Percentiles rank a stretch among this genome's conserved stretches.
These are phyloP conservation scores for Candida incommunis DNA, from an alignment of 805 yeast species.

Conservation along the genomic window DNA sequence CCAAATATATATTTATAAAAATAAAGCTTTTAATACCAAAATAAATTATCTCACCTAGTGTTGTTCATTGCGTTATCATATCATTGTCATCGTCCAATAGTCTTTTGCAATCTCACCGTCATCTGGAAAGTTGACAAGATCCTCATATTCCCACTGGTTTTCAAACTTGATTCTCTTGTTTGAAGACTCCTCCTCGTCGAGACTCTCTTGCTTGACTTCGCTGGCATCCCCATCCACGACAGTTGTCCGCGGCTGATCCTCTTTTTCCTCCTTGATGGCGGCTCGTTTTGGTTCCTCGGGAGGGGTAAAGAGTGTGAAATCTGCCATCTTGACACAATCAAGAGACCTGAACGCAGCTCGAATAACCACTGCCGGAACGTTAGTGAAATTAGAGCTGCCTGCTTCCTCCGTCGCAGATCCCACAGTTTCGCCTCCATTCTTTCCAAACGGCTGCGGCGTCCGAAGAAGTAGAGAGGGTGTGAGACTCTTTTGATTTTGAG, in stretches of 20 bases:
- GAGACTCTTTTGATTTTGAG: constrained; percentile 5
- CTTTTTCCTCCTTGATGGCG: constrained; percentile 2
- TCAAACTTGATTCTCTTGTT: neutral
- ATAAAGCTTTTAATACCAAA: neutral
- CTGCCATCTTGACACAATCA: constrained; percentile 15
- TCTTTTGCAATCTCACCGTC: constrained; percentile 4
- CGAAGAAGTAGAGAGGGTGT: constrained; percentile 1
- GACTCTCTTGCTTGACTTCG: neutral
- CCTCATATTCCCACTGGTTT: constrained; percentile 9
- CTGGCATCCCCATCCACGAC: neutral
- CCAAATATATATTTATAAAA: neutral
- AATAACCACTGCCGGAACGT: constrained; percentile 19
- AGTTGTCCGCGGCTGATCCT: no score
- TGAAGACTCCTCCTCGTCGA: neutral
- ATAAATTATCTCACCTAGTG: constrained; percentile 1
- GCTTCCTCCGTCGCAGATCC: neutral
- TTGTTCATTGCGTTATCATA: constrained; percentile 2
- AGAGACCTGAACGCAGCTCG: constrained; percentile 21
- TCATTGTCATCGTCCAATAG: constrained; percentile 6
- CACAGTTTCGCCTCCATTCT: neutral
- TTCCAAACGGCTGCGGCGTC: constrained; percentile 9
- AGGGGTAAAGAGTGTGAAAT: constrained; percentile 17
- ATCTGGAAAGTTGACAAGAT: constrained; percentile 5
- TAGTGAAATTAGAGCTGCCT: constrained; percentile 1
- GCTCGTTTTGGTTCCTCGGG: constrained; percentile 12